Conservation (phyloP, 1,284 basidiomycete species). For the Ganoderma lucidum region DNA sequence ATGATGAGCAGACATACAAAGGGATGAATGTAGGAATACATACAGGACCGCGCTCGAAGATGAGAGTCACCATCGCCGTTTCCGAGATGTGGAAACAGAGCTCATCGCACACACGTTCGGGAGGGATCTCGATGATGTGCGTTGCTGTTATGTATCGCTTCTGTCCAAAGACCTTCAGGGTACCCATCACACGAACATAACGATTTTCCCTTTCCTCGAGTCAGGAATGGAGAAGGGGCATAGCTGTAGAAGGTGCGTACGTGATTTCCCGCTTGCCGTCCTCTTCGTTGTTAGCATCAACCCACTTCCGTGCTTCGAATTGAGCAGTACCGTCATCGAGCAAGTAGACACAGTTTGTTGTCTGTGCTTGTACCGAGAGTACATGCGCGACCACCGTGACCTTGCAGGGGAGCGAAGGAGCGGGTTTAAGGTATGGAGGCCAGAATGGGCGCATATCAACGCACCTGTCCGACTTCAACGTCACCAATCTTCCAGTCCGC, state of each 20-base stretch:
- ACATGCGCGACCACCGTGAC: conserved; percentile 86
- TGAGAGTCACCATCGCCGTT: conserved; percentile 55
- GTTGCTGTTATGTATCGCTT: conserved; percentile 86
- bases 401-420: conserved; percentile 43
- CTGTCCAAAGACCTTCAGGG: conserved; percentile 86
- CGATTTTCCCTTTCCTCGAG: conserved; percentile 65
- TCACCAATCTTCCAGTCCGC: conserved; percentile 90
- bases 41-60: conserved; percentile 51
- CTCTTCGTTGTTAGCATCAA: conserved; percentile 69
- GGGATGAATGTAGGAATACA: conserved; percentile 18
- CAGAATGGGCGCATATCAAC: conserved; percentile 30
- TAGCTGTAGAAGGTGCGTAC: conserved; percentile 40
- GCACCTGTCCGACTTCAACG: conserved; percentile 82
- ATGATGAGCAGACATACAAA: conserved; percentile 6
- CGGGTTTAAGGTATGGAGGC: background rate
- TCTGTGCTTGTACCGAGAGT: conserved; percentile 70
- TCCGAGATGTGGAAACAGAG: conserved; percentile 82
- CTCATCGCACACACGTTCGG: conserved; percentile 50
- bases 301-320: conserved; percentile 92
- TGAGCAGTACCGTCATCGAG: conserved; percentile 92
- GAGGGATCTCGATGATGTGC: conserved; percentile 47
- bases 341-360: conserved; percentile 85
- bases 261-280: conserved; percentile 57
- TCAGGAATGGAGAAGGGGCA: background rate
- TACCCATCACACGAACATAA: conserved; percentile 91